Conservation (phyloP, 495 filamentous ascomycete genomes). For the Penicillium roqueforti region DNA sequence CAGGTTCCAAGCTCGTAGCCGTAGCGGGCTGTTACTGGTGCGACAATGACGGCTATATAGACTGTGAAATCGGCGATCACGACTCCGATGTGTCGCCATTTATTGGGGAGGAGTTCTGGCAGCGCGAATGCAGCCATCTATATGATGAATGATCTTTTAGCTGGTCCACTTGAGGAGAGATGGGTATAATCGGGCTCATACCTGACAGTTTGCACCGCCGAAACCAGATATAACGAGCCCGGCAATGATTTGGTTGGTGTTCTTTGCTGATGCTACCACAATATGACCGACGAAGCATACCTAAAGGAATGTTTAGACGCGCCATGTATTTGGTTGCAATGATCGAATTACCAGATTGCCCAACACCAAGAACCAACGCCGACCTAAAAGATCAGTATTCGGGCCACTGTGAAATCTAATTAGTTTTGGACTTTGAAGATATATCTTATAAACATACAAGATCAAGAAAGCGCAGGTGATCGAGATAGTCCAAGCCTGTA, state of each 20-base stretch:
- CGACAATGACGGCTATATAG: constrained; percentile 25
- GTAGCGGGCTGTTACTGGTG: constrained; percentile 24
- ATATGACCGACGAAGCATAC: constrained; percentile 24
- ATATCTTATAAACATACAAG: constrained; percentile 15
- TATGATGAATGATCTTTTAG: not conserved
- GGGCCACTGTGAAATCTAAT: constrained; percentile 16
- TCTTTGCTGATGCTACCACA: constrained; percentile 22
- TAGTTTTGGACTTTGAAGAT: not conserved
- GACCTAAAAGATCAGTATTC: constrained; percentile 24
- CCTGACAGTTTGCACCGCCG: constrained; percentile 24
- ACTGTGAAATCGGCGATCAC: constrained; percentile 26
- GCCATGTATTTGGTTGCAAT: not conserved
- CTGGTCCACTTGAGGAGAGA: not conserved
- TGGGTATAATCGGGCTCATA: not conserved
- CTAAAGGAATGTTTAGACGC: constrained; percentile 1
- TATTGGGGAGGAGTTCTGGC: constrained; percentile 27
- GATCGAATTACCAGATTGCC: constrained; percentile 17
- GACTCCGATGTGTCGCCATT: constrained; percentile 27
- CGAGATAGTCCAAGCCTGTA: constrained; percentile 26
- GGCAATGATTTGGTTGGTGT: constrained; percentile 20
- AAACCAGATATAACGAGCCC: constrained; percentile 23
- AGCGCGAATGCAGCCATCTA: constrained; percentile 28
- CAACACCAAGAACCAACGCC: constrained; percentile 27
- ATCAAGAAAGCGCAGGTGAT: constrained; percentile 26
- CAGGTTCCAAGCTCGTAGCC: constrained; percentile 21